These are phyloP conservation scores for Naematelia aurantialba DNA, from an alignment of 768 basidiomycete species.

Conservation along the genomic window DNA sequence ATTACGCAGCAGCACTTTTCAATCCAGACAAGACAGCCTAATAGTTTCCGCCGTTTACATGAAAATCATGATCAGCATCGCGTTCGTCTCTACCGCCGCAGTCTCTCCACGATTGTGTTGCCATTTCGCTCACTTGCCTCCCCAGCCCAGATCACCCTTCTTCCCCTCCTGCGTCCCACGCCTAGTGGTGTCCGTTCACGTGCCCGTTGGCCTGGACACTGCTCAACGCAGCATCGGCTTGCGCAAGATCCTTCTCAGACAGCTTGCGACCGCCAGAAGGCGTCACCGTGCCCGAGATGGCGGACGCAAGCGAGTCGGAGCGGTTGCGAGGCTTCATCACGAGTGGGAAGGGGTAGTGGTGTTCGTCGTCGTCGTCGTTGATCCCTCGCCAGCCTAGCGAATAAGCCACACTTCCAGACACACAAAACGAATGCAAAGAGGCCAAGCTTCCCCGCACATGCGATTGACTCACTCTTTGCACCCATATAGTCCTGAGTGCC, in stretches of 20 bases:
- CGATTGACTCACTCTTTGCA: conserved; percentile 70
- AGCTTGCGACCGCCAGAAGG: conserved; percentile 84
- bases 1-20: not conserved
- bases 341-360: conserved; percentile 51
- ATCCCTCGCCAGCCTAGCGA: conserved; percentile 50
- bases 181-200: conserved; percentile 29
- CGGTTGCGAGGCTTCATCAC: conserved; percentile 51
- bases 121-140: not conserved
- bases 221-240: conserved; percentile 78
- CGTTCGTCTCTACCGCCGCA: not conserved
- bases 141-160: not conserved
- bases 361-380: conserved; percentile 68
- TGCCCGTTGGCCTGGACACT: conserved; percentile 37
- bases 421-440: not conserved
- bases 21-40: not conserved
- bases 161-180: not conserved
- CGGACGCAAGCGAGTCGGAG: conserved; percentile 58
- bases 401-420: not conserved
- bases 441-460: conserved; percentile 35
- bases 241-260: conserved; percentile 78
- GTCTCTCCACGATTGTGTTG: too few relatives aligned
- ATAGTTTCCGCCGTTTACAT: not conserved
- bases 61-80: not conserved
- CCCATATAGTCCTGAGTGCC: conserved; percentile 58
- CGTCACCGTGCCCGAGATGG: conserved; percentile 64